Percentiles rank a stretch among this genome's conserved stretches.
Evolutionary conservation across 2,329 filamentous ascomycete genomes (phyloP).

Genomic region (Lecanosticta acicola): DNA sequence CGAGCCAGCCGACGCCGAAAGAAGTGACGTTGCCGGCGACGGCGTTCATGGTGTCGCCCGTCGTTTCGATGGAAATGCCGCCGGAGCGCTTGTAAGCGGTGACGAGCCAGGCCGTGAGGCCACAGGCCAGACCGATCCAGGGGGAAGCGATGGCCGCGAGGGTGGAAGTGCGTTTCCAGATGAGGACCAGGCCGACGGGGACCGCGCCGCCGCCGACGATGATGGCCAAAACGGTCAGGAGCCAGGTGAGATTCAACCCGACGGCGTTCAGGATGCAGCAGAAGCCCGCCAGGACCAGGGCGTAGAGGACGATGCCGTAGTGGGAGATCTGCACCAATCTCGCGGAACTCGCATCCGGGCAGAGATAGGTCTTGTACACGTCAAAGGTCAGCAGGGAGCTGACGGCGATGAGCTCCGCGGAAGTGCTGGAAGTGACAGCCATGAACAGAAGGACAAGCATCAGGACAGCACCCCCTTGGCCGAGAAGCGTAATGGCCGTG

Average conservation of each 20-base stretch:
- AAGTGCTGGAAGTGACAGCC: slow-evolving; percentile 31
- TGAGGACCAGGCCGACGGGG: slow-evolving; percentile 41
- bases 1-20: slow-evolving; percentile 23
- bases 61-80: slow-evolving; percentile 36
- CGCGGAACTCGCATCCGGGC: slow-evolving; percentile 32
- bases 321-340: slow-evolving; percentile 39
- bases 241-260: slow-evolving; percentile 39
- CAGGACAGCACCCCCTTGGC: slow-evolving; percentile 27
- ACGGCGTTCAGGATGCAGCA: slow-evolving; percentile 35
- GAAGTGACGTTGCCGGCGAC: slow-evolving; percentile 34
- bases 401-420: slow-evolving; percentile 34
- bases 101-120: slow-evolving; percentile 43
- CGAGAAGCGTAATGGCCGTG: slow-evolving; percentile 30
- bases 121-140: slow-evolving; percentile 41
- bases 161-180: slow-evolving; percentile 44
- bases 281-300: slow-evolving; percentile 38
- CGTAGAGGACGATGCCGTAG: slow-evolving; percentile 38
- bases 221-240: slow-evolving; percentile 37
- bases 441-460: slow-evolving; percentile 32
- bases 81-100: slow-evolving; percentile 34
- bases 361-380: slow-evolving; percentile 41
- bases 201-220: slow-evolving; percentile 41
- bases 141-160: slow-evolving; percentile 43
- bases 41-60: slow-evolving; percentile 35
- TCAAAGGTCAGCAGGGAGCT: slow-evolving; percentile 39